Conservation (phyloP, 305 asterid species). For the Coffea humblotiana region DNA sequence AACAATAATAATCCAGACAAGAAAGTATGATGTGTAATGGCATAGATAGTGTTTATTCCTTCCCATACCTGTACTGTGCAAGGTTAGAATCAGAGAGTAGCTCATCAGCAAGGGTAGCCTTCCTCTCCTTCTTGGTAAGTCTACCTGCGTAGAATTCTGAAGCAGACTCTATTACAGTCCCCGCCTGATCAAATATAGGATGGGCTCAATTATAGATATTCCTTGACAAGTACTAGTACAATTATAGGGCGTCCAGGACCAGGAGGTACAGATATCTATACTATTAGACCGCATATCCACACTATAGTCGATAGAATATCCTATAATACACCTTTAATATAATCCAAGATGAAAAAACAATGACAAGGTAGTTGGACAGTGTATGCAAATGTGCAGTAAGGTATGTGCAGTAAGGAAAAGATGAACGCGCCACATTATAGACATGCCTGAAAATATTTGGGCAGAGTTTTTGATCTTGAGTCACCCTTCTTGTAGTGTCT, state of each 20-base stretch:
- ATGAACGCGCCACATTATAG: background rate
- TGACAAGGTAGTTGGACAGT: background rate
- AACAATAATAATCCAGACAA: background rate
- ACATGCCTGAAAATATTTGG: conserved; percentile 79
- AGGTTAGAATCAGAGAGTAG: conserved; percentile 57
- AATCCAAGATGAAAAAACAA: no score
- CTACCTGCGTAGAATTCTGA: conserved; percentile 62
- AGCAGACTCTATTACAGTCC: conserved; percentile 71
- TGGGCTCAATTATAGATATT: background rate
- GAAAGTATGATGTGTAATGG: background rate
- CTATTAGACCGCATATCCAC: background rate
- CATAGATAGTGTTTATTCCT: background rate
- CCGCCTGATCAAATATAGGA: conserved; percentile 49
- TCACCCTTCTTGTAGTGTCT: conserved; percentile 82
- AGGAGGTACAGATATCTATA: background rate
- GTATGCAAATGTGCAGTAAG: background rate
- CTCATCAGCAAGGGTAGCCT: conserved; percentile 73
- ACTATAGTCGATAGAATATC: no score
- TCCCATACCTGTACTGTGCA: conserved; percentile 48
- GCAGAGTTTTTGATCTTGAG: conserved; percentile 59
- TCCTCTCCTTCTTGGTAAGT: conserved; percentile 85
- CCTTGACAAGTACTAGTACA: background rate
- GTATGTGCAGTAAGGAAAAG: background rate
- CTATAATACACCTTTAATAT: background rate
- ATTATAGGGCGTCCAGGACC: background rate